Percentiles rank a stretch among this genome's conserved stretches.
phyloP scores from a whole-genome alignment of 371 early-diverging fungal species.

The Mortierella sp. region DNA sequence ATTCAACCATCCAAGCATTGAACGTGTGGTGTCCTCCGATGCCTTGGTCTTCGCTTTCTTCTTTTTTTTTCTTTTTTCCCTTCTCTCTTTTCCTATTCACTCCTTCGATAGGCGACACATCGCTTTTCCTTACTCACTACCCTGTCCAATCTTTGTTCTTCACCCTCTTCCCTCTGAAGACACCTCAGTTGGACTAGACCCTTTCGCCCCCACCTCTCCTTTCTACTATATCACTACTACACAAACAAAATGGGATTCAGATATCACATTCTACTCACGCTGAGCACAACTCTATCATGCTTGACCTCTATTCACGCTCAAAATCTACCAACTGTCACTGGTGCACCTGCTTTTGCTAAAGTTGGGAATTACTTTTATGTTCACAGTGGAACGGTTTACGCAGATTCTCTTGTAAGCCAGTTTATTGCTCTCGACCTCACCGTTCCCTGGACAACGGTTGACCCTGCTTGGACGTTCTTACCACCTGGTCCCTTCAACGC shows the following conservation, averaged over 20 bases:
- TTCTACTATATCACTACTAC: background rate
- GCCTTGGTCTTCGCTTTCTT: no score
- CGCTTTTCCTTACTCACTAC: constrained; percentile 4
- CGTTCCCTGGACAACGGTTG: constrained; percentile 14
- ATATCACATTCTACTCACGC: constrained; percentile 3
- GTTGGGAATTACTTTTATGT: constrained; percentile 34
- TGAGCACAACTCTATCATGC: constrained; percentile 7
- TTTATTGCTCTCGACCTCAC: constrained; percentile 39
- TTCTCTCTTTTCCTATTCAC: constrained; percentile 1
- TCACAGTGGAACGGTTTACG: constrained; percentile 29
- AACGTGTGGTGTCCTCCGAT: no score
- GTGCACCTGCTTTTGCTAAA: constrained; percentile 32
- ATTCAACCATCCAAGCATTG: no score
- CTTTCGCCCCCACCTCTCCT: background rate
- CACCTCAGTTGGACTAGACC: no score
- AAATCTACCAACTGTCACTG: constrained; percentile 21
- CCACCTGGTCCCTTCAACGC: constrained; percentile 30
- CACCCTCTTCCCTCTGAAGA: background rate
- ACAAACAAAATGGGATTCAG: constrained; percentile 3
- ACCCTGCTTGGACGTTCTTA: constrained; percentile 27
- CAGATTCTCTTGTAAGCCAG: constrained; percentile 21
- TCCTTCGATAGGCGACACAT: background rate
- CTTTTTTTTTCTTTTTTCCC: background rate
- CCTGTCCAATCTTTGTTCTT: background rate
- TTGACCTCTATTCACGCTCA: background rate